Evolutionary conservation across 1,284 basidiomycete species (phyloP).

Genomic region (Cryptococcus jaspeensis): DNA sequence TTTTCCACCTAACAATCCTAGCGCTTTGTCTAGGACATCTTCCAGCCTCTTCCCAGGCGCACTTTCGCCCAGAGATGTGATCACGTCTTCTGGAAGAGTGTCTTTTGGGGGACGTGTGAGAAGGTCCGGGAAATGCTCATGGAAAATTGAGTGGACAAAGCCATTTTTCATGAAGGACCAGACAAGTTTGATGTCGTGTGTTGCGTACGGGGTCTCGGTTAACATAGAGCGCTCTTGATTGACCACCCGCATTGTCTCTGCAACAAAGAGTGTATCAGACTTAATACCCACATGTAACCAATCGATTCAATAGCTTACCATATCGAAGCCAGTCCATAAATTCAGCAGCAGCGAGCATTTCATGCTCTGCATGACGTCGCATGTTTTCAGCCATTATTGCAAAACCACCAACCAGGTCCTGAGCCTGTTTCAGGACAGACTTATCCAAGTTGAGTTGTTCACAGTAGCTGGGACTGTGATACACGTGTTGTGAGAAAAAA

Average conservation of each 20-base stretch:
- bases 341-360: conserved; percentile 31
- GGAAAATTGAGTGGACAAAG: conserved; percentile 32
- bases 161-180: conserved; percentile 46
- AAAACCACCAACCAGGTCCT: conserved; percentile 18
- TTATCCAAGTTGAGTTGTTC: conserved; percentile 9
- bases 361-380: conserved; percentile 34
- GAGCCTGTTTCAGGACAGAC: conserved; percentile 5
- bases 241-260: conserved; percentile 26
- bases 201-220: conserved; percentile 23
- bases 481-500: background rate
- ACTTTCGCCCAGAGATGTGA: background rate
- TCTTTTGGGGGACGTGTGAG: conserved; percentile 19
- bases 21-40: background rate
- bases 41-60: background rate
- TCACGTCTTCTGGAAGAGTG: conserved; percentile 3
- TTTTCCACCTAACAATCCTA: background rate
- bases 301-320: conserved; percentile 25
- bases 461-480: conserved; percentile 2
- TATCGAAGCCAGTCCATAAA: conserved; percentile 48
- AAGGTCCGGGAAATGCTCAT: conserved; percentile 31
- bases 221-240: conserved; percentile 20
- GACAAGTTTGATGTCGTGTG: conserved; percentile 41
- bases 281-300: background rate
- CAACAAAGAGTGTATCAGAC: background rate
- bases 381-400: conserved; percentile 32